Percentiles rank a stretch among this genome's conserved stretches.
Evolutionary conservation across 768 basidiomycete species (phyloP).

Genomic region (Boletales sp.): DNA sequence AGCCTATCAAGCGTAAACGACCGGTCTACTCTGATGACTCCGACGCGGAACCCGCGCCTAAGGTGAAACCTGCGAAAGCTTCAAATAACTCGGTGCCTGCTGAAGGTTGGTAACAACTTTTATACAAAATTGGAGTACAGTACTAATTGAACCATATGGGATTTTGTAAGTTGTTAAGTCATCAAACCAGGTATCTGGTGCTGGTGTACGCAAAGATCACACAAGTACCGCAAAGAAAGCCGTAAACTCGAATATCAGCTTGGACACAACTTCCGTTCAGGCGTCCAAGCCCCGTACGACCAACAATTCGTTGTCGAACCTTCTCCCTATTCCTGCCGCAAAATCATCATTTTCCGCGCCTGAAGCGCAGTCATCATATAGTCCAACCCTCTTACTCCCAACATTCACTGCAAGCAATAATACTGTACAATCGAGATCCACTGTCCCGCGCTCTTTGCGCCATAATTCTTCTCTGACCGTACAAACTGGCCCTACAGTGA

Average conservation of each 20-base stretch:
- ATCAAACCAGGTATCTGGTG: slow-evolving; percentile 4
- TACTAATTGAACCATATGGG: not conserved
- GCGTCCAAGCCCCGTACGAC: slow-evolving; percentile 10
- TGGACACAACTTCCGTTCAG: not conserved
- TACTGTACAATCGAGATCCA: not conserved
- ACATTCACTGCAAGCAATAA: not conserved
- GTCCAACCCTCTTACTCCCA: not conserved
- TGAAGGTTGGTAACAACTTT: slow-evolving; percentile 14
- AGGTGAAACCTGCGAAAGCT: slow-evolving; percentile 11
- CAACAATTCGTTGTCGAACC: slow-evolving; percentile 19
- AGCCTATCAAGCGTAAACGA: slow-evolving; percentile 28
- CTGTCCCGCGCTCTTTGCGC: not conserved
- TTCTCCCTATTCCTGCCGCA: not conserved
- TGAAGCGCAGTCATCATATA: not conserved
- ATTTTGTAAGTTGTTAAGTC: slow-evolving; percentile 11
- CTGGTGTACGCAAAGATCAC: slow-evolving; percentile 1
- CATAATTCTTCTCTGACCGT: slow-evolving; percentile 1
- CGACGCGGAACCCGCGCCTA: slow-evolving; percentile 16
- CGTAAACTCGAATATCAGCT: not conserved
- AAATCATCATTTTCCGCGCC: not conserved
- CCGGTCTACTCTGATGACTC: slow-evolving; percentile 20
- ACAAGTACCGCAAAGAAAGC: slow-evolving; percentile 5
- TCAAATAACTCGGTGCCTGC: not conserved
- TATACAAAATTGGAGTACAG: not conserved
- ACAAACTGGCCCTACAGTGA: slow-evolving; percentile 12